Percentiles rank a stretch among this genome's conserved stretches.
phyloP scores from a whole-genome alignment of 306 rosid genomes.

The Alnus glutinosa region DNA sequence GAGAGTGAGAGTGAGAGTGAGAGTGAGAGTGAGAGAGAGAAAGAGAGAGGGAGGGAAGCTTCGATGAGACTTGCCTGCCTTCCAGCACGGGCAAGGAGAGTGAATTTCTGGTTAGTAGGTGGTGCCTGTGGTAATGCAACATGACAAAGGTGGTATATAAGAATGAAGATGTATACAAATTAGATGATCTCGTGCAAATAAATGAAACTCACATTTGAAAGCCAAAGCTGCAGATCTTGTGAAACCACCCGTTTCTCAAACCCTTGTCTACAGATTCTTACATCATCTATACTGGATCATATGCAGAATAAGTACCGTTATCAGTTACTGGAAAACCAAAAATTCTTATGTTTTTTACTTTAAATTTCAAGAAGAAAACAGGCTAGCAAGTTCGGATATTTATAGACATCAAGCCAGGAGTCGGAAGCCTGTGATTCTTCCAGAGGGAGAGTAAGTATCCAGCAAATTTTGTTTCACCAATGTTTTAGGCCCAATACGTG shows the following conservation, averaged over 20 bases:
- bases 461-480: background rate
- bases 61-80: conserved; percentile 62
- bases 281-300: conserved; percentile 62
- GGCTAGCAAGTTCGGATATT: background rate
- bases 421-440: background rate
- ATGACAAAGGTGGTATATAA: conserved; percentile 11
- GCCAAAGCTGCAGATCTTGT: conserved; percentile 85
- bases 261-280: conserved; percentile 80
- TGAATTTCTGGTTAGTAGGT: conserved; percentile 59
- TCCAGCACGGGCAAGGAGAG: conserved; percentile 95
- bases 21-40: background rate
- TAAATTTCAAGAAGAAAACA: background rate
- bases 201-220: conserved; percentile 75
- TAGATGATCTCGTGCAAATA: background rate
- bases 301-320: conserved; percentile 4
- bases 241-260: conserved; percentile 96
- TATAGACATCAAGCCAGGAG: background rate
- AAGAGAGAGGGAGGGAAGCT: background rate
- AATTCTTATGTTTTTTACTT: background rate
- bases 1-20: background rate
- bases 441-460: background rate
- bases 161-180: background rate
- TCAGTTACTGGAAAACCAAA: conserved; percentile 2
- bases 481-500: background rate
- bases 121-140: conserved; percentile 58